These are phyloP conservation scores for Populus hybrid DNA, from an alignment of 441 rosid species.

Conservation along the genomic window DNA sequence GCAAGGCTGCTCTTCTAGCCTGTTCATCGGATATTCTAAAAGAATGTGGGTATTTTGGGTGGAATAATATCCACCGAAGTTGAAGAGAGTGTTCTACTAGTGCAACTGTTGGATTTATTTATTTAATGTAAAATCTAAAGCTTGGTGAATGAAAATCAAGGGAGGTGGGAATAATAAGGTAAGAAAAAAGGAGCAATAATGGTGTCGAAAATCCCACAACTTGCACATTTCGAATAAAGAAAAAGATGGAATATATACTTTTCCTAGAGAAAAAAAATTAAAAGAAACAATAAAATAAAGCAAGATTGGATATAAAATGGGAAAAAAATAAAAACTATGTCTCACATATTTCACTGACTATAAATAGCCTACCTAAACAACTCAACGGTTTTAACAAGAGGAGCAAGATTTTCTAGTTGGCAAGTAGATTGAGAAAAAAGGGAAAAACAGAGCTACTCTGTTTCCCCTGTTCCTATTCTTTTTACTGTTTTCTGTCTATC, in stretches of 20 bases:
- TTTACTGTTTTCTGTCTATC: background rate
- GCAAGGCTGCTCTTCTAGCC: background rate
- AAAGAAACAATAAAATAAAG: no score
- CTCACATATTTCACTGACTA: constrained; percentile 17
- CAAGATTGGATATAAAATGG: background rate
- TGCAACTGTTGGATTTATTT: no score
- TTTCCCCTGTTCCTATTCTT: constrained; percentile 6
- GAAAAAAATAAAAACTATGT: background rate
- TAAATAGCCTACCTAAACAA: constrained; percentile 13
- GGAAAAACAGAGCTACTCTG: constrained; percentile 14
- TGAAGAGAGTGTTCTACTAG: background rate
- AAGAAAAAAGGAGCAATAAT: constrained; percentile 15
- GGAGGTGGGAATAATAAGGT: constrained; percentile 18
- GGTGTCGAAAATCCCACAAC: constrained; percentile 19
- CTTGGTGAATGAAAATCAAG: background rate
- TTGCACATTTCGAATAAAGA: constrained; percentile 22
- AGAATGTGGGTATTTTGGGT: background rate
- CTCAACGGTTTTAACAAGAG: constrained; percentile 3
- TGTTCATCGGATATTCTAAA: constrained; percentile 2
- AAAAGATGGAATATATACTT: constrained; percentile 24
- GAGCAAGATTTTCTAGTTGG: constrained; percentile 10
- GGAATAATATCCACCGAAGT: background rate
- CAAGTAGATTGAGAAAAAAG: background rate
- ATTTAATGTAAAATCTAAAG: background rate
- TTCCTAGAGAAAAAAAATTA: no score